phyloP scores from a whole-genome alignment of 169 alveolate genomes.

The Neospora caninum region DNA sequence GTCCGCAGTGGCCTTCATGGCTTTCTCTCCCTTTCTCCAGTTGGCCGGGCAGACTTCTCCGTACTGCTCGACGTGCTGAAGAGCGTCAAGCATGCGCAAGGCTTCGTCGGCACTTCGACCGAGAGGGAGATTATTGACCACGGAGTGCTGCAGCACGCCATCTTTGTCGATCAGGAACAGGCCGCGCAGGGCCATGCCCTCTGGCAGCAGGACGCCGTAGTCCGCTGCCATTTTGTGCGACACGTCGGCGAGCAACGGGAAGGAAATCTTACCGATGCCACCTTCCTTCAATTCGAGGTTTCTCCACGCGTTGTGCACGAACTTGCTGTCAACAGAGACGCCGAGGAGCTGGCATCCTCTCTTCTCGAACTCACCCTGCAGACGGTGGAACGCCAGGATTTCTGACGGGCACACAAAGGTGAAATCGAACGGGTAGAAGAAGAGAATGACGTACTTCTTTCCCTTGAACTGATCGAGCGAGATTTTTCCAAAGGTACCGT shows the following conservation, averaged over 20 bases:
- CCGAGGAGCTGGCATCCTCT: slow-evolving; percentile 82
- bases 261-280: slow-evolving; percentile 94
- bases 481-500: slow-evolving; percentile 91
- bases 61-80: slow-evolving; percentile 94
- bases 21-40: slow-evolving; percentile 96
- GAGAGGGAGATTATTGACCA: slow-evolving; percentile 97
- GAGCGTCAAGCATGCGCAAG: slow-evolving; percentile 95
- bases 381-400: slow-evolving; percentile 94
- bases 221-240: slow-evolving; percentile 89
- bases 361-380: slow-evolving; percentile 92
- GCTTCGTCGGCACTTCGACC: slow-evolving; percentile 98
- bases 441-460: slow-evolving; percentile 94
- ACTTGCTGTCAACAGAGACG: slow-evolving; percentile 96
- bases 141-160: slow-evolving; percentile 94
- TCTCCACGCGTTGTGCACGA: slow-evolving; percentile 96
- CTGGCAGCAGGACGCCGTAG: slow-evolving; percentile 93
- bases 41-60: slow-evolving; percentile 99
- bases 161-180: slow-evolving; percentile 96
- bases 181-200: slow-evolving; percentile 98
- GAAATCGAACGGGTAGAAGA: slow-evolving; percentile 99
- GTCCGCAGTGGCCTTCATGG: slow-evolving; percentile 95
- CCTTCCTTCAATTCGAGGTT: slow-evolving; percentile 95
- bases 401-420: slow-evolving; percentile 99
- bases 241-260: slow-evolving; percentile 95
- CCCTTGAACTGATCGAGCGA: slow-evolving; percentile 93